Percentiles rank a stretch among this genome's conserved stretches.
Evolutionary conservation across 169 alveolate genomes (phyloP).

Genomic region (Eimeria tenella): DNA sequence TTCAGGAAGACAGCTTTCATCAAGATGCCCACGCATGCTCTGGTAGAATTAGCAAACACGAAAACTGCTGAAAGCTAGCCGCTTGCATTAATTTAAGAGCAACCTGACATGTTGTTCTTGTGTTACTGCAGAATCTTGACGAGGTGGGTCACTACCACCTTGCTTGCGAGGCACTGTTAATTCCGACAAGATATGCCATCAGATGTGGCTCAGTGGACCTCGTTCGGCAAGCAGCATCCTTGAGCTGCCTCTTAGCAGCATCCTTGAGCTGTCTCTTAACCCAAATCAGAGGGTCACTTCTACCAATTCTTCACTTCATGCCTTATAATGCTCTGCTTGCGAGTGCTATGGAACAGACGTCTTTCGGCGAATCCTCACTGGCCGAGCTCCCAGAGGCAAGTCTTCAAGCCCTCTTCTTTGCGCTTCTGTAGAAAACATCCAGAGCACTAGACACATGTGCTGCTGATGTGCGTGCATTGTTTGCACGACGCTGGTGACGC

Average conservation of each 20-base stretch:
- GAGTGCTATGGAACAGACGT: neutral
- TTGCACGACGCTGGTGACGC: neutral
- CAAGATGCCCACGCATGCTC: too few species aligned
- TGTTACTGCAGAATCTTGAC: too few species aligned
- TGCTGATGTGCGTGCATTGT: neutral
- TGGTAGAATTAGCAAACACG: neutral
- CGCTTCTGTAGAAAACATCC: neutral
- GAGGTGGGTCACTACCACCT: neutral
- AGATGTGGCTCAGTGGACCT: neutral
- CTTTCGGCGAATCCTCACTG: neutral
- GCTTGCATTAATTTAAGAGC: neutral
- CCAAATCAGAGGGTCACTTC: neutral
- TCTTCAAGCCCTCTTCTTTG: neutral
- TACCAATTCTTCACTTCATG: neutral
- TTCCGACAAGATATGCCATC: neutral
- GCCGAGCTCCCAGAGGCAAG: neutral
- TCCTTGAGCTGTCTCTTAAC: neutral
- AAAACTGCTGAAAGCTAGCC: neutral
- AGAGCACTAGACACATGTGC: neutral
- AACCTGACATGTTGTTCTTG: too few species aligned
- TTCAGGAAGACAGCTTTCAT: too few species aligned
- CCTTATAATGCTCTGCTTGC: neutral
- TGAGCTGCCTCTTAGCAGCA: neutral
- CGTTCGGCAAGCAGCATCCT: neutral
- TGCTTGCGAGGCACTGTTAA: neutral